Evolutionary conservation across 441 rosid genomes (phyloP), one percentile per base, ranked within the genome.

Genomic region (Brassica balearica): DNA sequence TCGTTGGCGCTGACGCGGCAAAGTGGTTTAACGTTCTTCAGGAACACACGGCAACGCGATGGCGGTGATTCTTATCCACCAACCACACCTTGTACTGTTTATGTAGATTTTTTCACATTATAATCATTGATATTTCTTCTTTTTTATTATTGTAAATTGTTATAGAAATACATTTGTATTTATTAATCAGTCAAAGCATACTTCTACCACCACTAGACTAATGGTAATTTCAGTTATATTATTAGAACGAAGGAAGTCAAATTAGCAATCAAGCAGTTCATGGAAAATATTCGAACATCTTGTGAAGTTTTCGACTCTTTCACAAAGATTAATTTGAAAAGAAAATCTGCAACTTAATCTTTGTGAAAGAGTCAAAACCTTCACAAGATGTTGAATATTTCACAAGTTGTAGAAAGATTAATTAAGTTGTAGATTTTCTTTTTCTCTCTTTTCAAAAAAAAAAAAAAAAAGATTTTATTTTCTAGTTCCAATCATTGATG

Each of bases 1-100:
- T 75, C 73, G 73, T 60, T 64, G 25, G 69, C 9, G 64, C 65
- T 71, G 38, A 70, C 73, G 69, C 58, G 72, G 76, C 66, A 29
- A 51, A 0, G 7, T 27, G 3, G 7, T 22, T 20, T 14, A 46
- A 22, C 48, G 68, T 71, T 71, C 46, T 38, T 12, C 10, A 3
- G 36, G 3, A 14, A 67, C 59, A 67, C 59, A 58, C 68, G 73
- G 64, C 66, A 68, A 79, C 60, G 75, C 71, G 70, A 14, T 22
- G 48, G 23, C 58, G 46, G 32, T 36, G 71, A 12, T 41, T 71
- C 72, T 11, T n/a, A 46, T 10, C 63, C 22, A 55, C 20, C 60
- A 17, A 63, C 71, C 65, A 27, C 38, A 48, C 69, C 34, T 17
- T 63, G 41, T 32, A 14, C 20, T 55, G 46, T 74, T 65, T 17